Evolutionary conservation across 1,284 basidiomycete genomes (phyloP).

Genomic region (Abortiporus biennis): DNA sequence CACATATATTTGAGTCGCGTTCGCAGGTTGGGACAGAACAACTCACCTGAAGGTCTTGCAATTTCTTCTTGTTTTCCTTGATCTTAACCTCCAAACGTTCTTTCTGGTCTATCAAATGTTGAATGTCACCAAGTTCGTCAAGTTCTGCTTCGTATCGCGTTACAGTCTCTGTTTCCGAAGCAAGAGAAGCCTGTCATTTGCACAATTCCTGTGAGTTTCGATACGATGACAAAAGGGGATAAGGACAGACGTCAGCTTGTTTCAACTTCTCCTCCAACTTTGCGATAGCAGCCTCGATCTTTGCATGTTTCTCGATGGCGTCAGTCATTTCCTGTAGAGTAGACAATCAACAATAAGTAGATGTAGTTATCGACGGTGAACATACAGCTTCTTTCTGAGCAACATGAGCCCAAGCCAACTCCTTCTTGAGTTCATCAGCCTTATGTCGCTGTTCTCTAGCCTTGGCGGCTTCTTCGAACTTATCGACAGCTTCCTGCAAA

Average conservation of each 20-base stretch:
- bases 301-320: not conserved
- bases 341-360: not conserved
- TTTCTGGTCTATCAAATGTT: conserved; percentile 43
- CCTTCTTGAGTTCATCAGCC: conserved; percentile 67
- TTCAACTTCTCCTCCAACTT: conserved; percentile 30
- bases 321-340: conserved; percentile 38
- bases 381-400: conserved; percentile 58
- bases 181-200: too few relatives aligned
- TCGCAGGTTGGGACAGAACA: not conserved
- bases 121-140: conserved; percentile 43
- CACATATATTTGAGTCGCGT: not conserved
- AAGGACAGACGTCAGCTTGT: conserved; percentile 28
- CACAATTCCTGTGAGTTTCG: too few relatives aligned
- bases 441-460: conserved; percentile 69
- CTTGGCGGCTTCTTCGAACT: conserved; percentile 69
- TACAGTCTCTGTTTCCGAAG: too few relatives aligned
- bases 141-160: conserved; percentile 47
- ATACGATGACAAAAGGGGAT: too few relatives aligned
- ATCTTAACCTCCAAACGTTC: conserved; percentile 34
- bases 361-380: not conserved
- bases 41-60: conserved; percentile 1
- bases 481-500: conserved; percentile 51
- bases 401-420: conserved; percentile 90
- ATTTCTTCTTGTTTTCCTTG: not conserved
- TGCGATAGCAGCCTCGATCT: not conserved